A percentile compares a stretch with the other conserved stretches of the same genome.
Conservation (phyloP, 2,329 filamentous ascomycete genomes). For the Dothiorella sarmentorum region DNA sequence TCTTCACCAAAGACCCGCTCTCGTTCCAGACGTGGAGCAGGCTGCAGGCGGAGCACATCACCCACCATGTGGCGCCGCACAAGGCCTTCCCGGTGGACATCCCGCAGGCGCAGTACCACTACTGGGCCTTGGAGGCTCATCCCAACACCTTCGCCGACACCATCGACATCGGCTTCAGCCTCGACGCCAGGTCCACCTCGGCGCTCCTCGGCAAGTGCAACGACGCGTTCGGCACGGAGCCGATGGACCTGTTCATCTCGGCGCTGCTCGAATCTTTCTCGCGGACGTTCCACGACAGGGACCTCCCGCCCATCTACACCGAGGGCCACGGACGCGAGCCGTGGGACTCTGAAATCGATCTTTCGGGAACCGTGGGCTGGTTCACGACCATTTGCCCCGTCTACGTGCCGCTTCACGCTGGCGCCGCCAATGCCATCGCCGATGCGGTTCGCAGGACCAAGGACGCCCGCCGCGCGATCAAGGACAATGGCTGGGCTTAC, state of each 20-base stretch:
- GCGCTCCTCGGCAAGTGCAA: conserved; percentile 3
- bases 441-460: not conserved
- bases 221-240: not conserved
- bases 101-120: conserved; percentile 30
- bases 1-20: conserved; percentile 29
- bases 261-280: not conserved
- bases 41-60: conserved; percentile 25
- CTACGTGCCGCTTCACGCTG: not conserved
- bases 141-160: conserved; percentile 35
- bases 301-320: conserved; percentile 18
- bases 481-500: conserved; percentile 3
- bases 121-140: conserved; percentile 37
- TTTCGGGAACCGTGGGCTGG: conserved; percentile 26
- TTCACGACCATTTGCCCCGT: conserved; percentile 19
- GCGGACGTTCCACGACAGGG: conserved; percentile 7
- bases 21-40: conserved; percentile 38
- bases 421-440: not conserved
- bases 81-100: conserved; percentile 27
- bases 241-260: conserved; percentile 13
- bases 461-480: not conserved
- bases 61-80: conserved; percentile 27
- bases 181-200: conserved; percentile 31
- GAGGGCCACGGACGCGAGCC: conserved; percentile 27
- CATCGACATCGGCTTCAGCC: conserved; percentile 30
- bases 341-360: conserved; percentile 23